Conservation (phyloP, 2,329 filamentous ascomycete species). For the Knoxdaviesia capensis region DNA sequence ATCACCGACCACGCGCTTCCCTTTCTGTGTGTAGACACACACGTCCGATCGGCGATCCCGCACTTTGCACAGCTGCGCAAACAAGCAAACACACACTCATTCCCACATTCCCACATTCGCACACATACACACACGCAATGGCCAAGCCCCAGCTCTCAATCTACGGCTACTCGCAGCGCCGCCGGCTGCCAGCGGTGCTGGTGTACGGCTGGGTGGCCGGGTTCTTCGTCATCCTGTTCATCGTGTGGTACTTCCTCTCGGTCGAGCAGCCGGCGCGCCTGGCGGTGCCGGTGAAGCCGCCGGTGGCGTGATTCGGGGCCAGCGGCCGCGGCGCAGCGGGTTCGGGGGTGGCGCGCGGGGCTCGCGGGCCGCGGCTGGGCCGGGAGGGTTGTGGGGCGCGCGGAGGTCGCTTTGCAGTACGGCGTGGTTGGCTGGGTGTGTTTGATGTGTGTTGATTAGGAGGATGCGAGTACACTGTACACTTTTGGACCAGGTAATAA, state of each 20-base stretch:
- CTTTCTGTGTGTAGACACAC: too few species aligned
- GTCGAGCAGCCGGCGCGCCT: constrained; percentile 1
- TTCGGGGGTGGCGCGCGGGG: neutral
- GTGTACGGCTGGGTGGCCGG: constrained; percentile 5
- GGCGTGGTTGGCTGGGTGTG: too few species aligned
- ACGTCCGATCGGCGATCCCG: too few species aligned
- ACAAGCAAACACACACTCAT: too few species aligned
- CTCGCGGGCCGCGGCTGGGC: neutral
- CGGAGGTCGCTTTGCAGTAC: too few species aligned
- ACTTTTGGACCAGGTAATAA: too few species aligned
- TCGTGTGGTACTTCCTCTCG: constrained; percentile 5
- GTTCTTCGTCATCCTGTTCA: constrained; percentile 4
- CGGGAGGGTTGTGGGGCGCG: neutral
- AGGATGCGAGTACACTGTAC: too few species aligned
- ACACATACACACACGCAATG: neutral
- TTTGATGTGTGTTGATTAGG: too few species aligned
- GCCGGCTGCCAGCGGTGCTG: constrained; percentile 3
- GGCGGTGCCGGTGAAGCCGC: neutral
- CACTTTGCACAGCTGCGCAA: too few species aligned
- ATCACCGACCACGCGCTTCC: too few species aligned
- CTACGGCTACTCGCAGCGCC: constrained; percentile 5
- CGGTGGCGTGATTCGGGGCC: neutral
- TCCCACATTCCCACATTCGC: too few species aligned
- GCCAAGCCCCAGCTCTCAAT: neutral
- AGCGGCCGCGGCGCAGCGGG: neutral